Evolutionary conservation across 1,284 basidiomycete genomes (phyloP).

Genomic region (Trichosporon sp.): DNA sequence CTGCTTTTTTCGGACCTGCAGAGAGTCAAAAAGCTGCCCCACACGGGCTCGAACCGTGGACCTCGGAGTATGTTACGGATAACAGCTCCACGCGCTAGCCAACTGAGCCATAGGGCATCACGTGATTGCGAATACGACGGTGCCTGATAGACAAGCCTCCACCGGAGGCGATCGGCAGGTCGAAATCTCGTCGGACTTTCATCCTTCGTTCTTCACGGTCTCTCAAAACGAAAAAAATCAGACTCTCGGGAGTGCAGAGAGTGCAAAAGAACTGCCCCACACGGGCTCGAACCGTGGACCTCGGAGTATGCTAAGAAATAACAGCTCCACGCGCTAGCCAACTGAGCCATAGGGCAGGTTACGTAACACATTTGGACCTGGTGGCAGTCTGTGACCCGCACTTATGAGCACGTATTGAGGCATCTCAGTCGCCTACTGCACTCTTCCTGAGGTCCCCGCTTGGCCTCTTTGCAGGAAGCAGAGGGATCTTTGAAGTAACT

Average conservation of each 20-base stretch:
- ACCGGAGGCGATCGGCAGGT: no score
- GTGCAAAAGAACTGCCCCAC: background rate
- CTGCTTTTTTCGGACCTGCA: background rate
- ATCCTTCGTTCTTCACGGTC: background rate
- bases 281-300: background rate
- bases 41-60: slow-evolving; percentile 14
- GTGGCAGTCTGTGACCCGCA: no score
- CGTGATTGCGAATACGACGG: background rate
- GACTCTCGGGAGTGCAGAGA: background rate
- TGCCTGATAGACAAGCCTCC: background rate
- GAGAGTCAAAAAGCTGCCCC: slow-evolving; percentile 4
- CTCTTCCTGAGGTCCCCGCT: no score
- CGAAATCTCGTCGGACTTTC: background rate
- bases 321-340: no score
- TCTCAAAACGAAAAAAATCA: no score
- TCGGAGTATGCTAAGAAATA: background rate
- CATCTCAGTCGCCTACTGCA: no score
- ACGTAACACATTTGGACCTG: background rate
- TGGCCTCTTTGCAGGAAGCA: no score
- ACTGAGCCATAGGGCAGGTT: background rate
- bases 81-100: slow-evolving; percentile 14
- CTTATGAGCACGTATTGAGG: no score
- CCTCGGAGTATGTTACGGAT: slow-evolving; percentile 9
- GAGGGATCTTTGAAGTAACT: no score
- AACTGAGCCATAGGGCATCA: slow-evolving; percentile 11